Evolutionary conservation across 2,329 filamentous ascomycete genomes (phyloP).

Genomic region (Ophidiomyces ophidiicola): DNA sequence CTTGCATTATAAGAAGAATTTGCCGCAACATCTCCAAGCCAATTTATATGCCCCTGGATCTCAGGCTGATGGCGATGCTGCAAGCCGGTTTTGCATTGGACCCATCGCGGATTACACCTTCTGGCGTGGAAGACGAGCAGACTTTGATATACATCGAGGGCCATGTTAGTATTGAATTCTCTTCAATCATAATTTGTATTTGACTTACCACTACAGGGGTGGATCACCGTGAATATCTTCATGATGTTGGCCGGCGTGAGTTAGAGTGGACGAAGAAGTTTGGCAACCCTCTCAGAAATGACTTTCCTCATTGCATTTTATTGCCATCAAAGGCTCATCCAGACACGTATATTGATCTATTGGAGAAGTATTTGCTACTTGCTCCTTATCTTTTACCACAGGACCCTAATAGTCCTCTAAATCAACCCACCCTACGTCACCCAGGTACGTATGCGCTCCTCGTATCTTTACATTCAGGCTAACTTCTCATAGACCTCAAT

Average conservation of each 20-base stretch:
- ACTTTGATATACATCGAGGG: constrained; percentile 7
- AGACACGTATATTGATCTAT: constrained; percentile 9
- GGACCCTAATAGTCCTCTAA: constrained; percentile 1
- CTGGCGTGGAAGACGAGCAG: constrained; percentile 11
- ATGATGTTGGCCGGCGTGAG: constrained; percentile 10
- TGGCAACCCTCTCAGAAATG: constrained; percentile 10
- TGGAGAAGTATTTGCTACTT: constrained; percentile 12
- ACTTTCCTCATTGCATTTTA: constrained; percentile 10
- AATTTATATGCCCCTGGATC: constrained; percentile 14
- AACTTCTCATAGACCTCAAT: constrained; percentile 16
- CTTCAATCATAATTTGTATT: neutral
- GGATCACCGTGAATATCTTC: constrained; percentile 9
- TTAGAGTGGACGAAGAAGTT: constrained; percentile 12
- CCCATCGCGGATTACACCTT: constrained; percentile 13
- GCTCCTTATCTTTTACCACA: constrained; percentile 13
- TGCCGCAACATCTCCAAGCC: constrained; percentile 15
- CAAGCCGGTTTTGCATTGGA: constrained; percentile 13
- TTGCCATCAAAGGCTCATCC: constrained; percentile 9
- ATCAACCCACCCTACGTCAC: constrained; percentile 16
- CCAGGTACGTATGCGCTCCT: constrained; percentile 12
- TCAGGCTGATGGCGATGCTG: constrained; percentile 13
- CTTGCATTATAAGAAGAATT: constrained; percentile 9
- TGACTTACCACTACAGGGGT: constrained; percentile 8
- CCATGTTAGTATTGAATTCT: constrained; percentile 6
- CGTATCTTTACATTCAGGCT: neutral